Percentiles rank a stretch among this genome's conserved stretches.
phyloP scores from a whole-genome alignment of 73 alveolate species.

The Paramecium sonneborni region DNA sequence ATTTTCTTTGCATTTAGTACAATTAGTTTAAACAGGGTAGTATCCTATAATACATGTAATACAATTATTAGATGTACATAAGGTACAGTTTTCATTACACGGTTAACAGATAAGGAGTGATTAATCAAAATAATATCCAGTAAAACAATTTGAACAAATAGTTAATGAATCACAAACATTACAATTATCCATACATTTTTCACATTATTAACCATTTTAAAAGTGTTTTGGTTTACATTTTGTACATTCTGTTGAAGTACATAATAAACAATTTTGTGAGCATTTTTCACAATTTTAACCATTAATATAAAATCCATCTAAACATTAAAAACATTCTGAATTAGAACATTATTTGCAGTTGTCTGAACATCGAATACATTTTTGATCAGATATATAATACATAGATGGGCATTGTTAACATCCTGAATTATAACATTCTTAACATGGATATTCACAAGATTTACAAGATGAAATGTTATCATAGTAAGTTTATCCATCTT shows the following conservation, averaged over 20 bases:
- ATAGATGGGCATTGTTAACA: not conserved
- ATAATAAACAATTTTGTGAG: not conserved
- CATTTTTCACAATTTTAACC: not conserved
- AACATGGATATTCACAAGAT: not conserved
- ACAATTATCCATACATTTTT: not conserved
- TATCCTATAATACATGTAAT: not conserved
- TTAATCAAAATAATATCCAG: not conserved
- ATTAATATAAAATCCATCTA: not conserved
- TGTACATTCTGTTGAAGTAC: not conserved
- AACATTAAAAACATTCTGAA: not conserved
- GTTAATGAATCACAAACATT: not conserved
- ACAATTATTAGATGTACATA: not conserved
- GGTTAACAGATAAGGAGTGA: not conserved
- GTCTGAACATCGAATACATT: not conserved
- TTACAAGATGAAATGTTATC: not conserved
- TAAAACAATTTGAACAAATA: not conserved
- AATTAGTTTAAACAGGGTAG: not conserved
- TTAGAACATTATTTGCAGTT: not conserved
- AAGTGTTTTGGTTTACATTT: not conserved
- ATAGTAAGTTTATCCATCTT: not conserved
- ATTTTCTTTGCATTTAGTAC: not conserved
- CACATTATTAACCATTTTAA: not conserved
- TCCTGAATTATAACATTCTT: not conserved
- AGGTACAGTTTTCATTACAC: not conserved
- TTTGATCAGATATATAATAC: not conserved